These are phyloP conservation scores for Wallacemonas sp. DNA, from an alignment of 208 protist genomes.

Conservation along the genomic window DNA sequence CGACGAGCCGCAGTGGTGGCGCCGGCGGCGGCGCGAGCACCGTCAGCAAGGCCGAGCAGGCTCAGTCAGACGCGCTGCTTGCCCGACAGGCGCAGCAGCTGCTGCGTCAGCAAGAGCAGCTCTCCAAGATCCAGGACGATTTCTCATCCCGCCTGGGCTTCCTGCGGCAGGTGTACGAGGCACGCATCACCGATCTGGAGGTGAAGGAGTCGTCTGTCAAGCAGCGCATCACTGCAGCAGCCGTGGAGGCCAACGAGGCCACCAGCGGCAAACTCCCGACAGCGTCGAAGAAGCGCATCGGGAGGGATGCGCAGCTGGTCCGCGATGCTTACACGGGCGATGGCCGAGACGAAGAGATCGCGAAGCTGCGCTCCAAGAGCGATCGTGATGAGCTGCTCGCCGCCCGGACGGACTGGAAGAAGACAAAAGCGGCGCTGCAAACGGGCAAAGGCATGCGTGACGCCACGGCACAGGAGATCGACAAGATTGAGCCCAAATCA, in stretches of 20 bases:
- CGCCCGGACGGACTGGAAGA: slow-evolving; percentile 46
- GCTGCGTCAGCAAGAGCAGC: slow-evolving; percentile 67
- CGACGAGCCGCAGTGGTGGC: not conserved
- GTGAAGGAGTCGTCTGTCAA: slow-evolving; percentile 65
- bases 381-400: slow-evolving; percentile 47
- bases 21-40: not conserved
- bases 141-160: slow-evolving; percentile 88
- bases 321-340: slow-evolving; percentile 31
- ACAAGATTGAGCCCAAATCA: slow-evolving; percentile 30
- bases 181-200: slow-evolving; percentile 87
- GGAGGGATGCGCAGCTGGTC: slow-evolving; percentile 23
- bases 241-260: slow-evolving; percentile 11
- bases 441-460: slow-evolving; percentile 36
- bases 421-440: slow-evolving; percentile 34
- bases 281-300: slow-evolving; percentile 4
- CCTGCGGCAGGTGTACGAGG: slow-evolving; percentile 91
- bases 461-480: slow-evolving; percentile 33
- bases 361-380: slow-evolving; percentile 23
- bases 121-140: slow-evolving; percentile 79
- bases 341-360: slow-evolving; percentile 24
- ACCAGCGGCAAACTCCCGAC: not conserved
- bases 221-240: slow-evolving; percentile 10
- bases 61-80: slow-evolving; percentile 41
- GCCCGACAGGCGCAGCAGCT: slow-evolving; percentile 58
- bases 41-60: slow-evolving; percentile 27